A percentile compares a stretch with the other conserved stretches of the same genome.
These are phyloP conservation scores for Skeletonema marinoi DNA, from an alignment of 108 stramenopile species.

Conservation along the genomic window DNA sequence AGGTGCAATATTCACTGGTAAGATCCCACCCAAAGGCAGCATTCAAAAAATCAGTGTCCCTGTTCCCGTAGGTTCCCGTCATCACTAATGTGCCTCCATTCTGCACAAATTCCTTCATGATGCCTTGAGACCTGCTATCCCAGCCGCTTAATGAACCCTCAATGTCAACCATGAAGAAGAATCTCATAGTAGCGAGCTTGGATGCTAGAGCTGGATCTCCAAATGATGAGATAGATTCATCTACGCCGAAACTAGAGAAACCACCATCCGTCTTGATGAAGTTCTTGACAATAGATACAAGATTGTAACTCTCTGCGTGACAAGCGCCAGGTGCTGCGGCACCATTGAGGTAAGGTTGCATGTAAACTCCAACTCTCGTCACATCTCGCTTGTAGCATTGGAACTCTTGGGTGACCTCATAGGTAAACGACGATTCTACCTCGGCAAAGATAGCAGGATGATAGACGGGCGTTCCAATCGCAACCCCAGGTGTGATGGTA, in stretches of 20 bases:
- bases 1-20: not conserved
- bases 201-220: not conserved
- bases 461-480: not conserved
- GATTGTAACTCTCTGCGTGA: not conserved
- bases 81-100: conserved; percentile 3
- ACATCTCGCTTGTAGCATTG: not conserved
- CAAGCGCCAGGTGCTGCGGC: not conserved
- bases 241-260: not conserved
- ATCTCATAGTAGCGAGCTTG: not conserved
- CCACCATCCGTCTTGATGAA: not conserved
- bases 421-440: not conserved
- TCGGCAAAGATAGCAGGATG: not conserved
- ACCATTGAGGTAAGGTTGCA: not conserved
- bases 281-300: not conserved
- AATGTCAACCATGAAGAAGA: conserved; percentile 1
- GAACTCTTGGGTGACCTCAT: not conserved
- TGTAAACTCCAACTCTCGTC: not conserved
- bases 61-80: not conserved
- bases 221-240: not conserved
- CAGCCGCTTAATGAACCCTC: not conserved
- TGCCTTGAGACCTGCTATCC: not conserved
- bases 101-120: not conserved
- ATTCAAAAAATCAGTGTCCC: not conserved
- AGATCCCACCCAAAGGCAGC: not conserved
- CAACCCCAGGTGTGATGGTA: not conserved